phyloP scores from a whole-genome alignment of 2,329 filamentous ascomycete genomes.

The Fusarium chaquense region DNA sequence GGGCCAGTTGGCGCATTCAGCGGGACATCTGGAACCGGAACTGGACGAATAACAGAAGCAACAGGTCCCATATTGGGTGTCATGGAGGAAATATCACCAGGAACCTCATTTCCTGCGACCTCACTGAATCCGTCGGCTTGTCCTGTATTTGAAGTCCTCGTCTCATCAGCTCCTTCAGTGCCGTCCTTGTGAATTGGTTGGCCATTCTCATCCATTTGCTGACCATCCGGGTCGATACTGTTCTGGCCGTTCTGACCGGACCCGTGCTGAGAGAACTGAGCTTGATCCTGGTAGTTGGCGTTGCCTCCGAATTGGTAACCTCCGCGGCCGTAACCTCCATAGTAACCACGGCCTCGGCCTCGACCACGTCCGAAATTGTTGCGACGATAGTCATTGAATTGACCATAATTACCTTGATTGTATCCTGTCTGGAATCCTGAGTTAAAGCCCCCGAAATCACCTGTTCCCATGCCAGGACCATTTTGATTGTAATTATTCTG shows the following conservation, averaged over 20 bases:
- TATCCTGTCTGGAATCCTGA: conserved; percentile 81
- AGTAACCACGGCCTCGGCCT: conserved; percentile 74
- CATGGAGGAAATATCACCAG: conserved; percentile 39
- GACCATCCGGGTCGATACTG: conserved; percentile 42
- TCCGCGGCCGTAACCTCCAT: conserved; percentile 67
- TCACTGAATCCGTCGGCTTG: conserved; percentile 47
- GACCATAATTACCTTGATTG: conserved; percentile 87
- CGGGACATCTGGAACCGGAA: conserved; percentile 58
- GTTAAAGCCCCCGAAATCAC: conserved; percentile 85
- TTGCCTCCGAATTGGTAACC: conserved; percentile 61
- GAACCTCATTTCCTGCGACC: conserved; percentile 48
- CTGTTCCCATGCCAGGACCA: conserved; percentile 82
- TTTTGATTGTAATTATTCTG: conserved; percentile 92
- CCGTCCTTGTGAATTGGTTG: conserved; percentile 49
- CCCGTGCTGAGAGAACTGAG: conserved; percentile 49
- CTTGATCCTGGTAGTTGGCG: conserved; percentile 53
- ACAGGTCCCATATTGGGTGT: conserved; percentile 38
- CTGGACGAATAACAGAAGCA: conserved; percentile 48
- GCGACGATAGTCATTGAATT: conserved; percentile 82
- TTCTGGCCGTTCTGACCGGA: conserved; percentile 42
- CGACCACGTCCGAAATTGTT: conserved; percentile 75
- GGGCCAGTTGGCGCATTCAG: conserved; percentile 89
- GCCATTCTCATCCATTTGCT: conserved; percentile 56
- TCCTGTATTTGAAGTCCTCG: conserved; percentile 36
- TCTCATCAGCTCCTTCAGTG: conserved; percentile 26